phyloP scores from a whole-genome alignment of 2,329 filamentous ascomycete genomes.

The Trichoderma sp. region DNA sequence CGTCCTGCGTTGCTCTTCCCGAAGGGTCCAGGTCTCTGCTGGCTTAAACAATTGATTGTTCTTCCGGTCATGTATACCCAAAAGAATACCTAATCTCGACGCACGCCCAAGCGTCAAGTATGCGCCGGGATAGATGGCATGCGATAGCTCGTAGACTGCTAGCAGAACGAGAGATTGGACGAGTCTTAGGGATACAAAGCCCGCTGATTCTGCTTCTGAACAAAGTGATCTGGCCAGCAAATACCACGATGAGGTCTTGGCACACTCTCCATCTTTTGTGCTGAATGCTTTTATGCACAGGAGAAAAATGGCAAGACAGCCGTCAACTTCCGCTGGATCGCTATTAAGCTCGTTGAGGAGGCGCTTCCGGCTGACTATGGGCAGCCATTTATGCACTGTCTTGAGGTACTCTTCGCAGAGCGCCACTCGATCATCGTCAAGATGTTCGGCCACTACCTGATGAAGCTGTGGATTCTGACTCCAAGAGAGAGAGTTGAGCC shows the following conservation, averaged over 20 bases:
- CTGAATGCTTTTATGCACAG: not conserved
- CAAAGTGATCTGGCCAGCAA: not conserved
- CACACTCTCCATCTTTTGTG: not conserved
- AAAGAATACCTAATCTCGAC: not conserved
- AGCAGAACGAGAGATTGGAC: constrained; percentile 1
- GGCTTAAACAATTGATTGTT: constrained; percentile 8
- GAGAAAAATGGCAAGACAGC: not conserved
- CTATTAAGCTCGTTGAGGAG: constrained; percentile 1
- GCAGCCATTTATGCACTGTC: constrained; percentile 10
- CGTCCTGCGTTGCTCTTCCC: constrained; percentile 12
- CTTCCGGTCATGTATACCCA: not conserved
- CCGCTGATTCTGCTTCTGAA: not conserved
- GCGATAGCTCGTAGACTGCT: not conserved
- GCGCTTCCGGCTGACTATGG: constrained; percentile 10
- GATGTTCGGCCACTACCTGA: not conserved
- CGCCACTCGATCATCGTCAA: not conserved
- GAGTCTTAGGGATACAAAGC: constrained; percentile 2
- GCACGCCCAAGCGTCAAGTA: constrained; percentile 8
- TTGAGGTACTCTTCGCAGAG: constrained; percentile 4
- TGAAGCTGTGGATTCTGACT: not conserved
- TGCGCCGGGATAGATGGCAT: constrained; percentile 5
- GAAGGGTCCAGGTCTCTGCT: constrained; percentile 7
- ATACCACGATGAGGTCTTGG: not conserved
- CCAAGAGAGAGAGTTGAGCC: not conserved
- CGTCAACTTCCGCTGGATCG: not conserved